Conservation (phyloP, 202 grass and related monocot species). For the Carex arenaria region DNA sequence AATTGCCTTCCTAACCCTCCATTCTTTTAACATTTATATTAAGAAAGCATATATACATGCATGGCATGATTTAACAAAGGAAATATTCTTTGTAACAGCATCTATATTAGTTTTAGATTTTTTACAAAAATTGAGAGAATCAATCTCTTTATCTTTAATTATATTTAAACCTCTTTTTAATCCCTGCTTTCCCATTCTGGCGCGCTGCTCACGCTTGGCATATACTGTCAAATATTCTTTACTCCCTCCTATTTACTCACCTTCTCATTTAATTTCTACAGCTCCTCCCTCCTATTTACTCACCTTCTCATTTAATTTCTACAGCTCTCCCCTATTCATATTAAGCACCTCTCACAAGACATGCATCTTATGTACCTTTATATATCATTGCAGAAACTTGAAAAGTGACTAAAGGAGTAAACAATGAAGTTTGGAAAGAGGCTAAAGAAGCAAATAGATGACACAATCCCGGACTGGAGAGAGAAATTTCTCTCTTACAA, state of each 20-base stretch:
- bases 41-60: neutral
- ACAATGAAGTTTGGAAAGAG: conserved; percentile 85
- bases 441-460: conserved; percentile 65
- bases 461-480: conserved; percentile 76
- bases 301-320: neutral
- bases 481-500: conserved; percentile 78
- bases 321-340: neutral
- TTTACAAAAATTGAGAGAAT: conserved; percentile 16
- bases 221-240: conserved; percentile 70
- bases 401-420: neutral
- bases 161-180: neutral
- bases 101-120: neutral
- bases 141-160: neutral
- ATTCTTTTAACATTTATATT: neutral
- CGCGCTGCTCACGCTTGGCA: conserved; percentile 24
- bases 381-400: neutral
- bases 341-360: neutral
- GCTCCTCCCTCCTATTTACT: neutral
- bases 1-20: neutral
- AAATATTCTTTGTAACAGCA: neutral
- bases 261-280: neutral
- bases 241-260: neutral
- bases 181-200: neutral
- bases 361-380: neutral
- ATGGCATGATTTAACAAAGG: neutral